phyloP scores from a whole-genome alignment of 768 basidiomycete genomes.

The Leccinum rimulosum region DNA sequence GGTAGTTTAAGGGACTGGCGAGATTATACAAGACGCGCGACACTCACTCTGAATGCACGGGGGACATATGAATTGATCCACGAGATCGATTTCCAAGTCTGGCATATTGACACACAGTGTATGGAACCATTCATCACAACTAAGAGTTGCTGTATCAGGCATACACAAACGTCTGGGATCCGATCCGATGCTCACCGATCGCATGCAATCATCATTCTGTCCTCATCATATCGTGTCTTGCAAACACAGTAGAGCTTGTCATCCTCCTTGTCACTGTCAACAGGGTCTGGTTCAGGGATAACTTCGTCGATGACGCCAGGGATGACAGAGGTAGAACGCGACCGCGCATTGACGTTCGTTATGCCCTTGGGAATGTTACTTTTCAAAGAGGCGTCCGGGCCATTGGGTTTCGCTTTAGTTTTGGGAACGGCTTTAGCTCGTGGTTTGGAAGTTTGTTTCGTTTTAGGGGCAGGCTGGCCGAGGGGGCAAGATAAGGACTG shows the following conservation, averaged over 20 bases:
- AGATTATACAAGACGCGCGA: background rate
- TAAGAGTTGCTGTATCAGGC: slow-evolving; percentile 26
- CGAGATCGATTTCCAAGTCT: slow-evolving; percentile 79
- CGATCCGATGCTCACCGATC: slow-evolving; percentile 59
- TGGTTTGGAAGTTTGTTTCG: slow-evolving; percentile 32
- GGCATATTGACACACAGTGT: slow-evolving; percentile 80
- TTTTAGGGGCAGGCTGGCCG: slow-evolving; percentile 22
- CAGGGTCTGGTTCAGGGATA: slow-evolving; percentile 50
- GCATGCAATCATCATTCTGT: slow-evolving; percentile 89
- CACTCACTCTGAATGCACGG: slow-evolving; percentile 70
- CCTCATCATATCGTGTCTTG: slow-evolving; percentile 83
- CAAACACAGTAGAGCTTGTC: slow-evolving; percentile 86
- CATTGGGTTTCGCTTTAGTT: slow-evolving; percentile 22
- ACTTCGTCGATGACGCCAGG: slow-evolving; percentile 43
- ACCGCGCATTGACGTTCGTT: slow-evolving; percentile 43
- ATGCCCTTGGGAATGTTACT: slow-evolving; percentile 15
- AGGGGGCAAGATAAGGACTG: background rate
- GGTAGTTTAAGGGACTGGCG: slow-evolving; percentile 4
- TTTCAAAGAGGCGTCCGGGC: slow-evolving; percentile 17
- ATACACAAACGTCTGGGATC: background rate
- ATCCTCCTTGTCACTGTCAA: slow-evolving; percentile 39
- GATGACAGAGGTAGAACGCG: slow-evolving; percentile 70
- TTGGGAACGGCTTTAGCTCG: slow-evolving; percentile 33
- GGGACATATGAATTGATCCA: slow-evolving; percentile 92
- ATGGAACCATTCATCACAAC: slow-evolving; percentile 96